phyloP scores from a whole-genome alignment of 169 alveolate species.

The Hammondia hammondi region DNA sequence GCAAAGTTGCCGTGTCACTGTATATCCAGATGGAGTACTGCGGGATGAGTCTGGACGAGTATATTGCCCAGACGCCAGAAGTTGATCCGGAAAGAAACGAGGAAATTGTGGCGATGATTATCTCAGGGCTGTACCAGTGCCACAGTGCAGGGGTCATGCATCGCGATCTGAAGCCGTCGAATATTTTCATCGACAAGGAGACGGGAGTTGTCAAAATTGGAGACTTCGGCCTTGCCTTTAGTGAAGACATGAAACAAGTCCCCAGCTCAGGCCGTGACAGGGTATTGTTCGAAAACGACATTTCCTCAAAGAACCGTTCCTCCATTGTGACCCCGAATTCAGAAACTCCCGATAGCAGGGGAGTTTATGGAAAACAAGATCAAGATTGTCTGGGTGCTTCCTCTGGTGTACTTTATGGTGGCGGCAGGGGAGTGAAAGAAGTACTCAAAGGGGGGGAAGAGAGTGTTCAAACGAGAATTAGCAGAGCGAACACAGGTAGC shows the following conservation, averaged over 20 bases:
- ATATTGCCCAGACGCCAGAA: slow-evolving; percentile 46
- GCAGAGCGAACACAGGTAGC: no score
- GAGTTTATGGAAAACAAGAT: no score
- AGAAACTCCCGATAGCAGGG: no score
- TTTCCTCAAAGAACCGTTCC: no score
- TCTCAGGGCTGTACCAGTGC: slow-evolving; percentile 19
- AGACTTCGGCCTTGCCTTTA: slow-evolving; percentile 91
- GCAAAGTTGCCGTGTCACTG: slow-evolving; percentile 30
- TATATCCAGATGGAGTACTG: slow-evolving; percentile 60
- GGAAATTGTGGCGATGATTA: slow-evolving; percentile 32
- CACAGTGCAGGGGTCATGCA: slow-evolving; percentile 85
- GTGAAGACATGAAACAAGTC: not conserved
- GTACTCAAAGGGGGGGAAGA: no score
- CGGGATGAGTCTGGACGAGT: slow-evolving; percentile 46
- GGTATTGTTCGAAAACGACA: no score
- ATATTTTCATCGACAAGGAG: slow-evolving; percentile 86
- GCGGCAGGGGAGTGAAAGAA: no score
- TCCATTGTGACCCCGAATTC: no score
- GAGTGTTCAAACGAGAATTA: no score
- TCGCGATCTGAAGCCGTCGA: slow-evolving; percentile 92
- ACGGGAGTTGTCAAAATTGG: slow-evolving; percentile 86
- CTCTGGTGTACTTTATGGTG: no score
- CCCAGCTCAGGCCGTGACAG: no score
- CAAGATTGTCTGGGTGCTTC: no score
- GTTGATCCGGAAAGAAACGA: slow-evolving; percentile 24